Evolutionary conservation across 2,329 filamentous ascomycete genomes (phyloP), one percentile per base, ranked within the genome.

Genomic region (Westerdykella aurantiaca): DNA sequence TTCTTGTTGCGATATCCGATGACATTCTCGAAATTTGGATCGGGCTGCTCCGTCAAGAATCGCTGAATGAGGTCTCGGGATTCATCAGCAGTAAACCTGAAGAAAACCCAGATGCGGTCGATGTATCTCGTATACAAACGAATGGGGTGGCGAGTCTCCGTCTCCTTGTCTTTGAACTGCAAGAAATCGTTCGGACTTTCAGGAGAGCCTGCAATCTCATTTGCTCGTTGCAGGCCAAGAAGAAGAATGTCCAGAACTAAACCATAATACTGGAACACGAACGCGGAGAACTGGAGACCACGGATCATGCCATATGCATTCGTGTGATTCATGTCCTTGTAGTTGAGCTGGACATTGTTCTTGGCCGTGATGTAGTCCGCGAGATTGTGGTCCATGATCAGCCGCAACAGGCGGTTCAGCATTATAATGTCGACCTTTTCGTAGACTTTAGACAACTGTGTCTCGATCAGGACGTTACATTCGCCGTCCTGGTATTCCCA

Each of bases 321-420:
- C 64, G 94, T 93, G 62, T 98, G 93, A 63, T 96, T 97, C 93
- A 98, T 98, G 59, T 98, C 93, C 74, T 98, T 98, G 76, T 98
- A 98, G 50, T 94, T 96, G 50, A 98, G 79, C 66, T 96, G 91
- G 11, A 98, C 93, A 63, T 98, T 98, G 76, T 98, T 98, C 80
- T 98, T 98, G 31, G 91, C 89, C 1, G 91, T 96, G 62, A 98
- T 98, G 71, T 98, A 98, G 68, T 98, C 94, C 5, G 93, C 93
- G 72, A 98, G 72, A 67, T 98, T 98, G 76, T 98, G 93, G 60
- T 98, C 94, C 94, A 98, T 98, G 66, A 98, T 96, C 53, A 98
- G 72, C 38, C 93, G 81, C 39, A 98, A 76, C 25, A 98, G 77
- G 46, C 91, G 87, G 71, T 98, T 98, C 56, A 98, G 80, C 45